phyloP scores from a whole-genome alignment of 306 rosid genomes.

The Quillaja saponaria region DNA sequence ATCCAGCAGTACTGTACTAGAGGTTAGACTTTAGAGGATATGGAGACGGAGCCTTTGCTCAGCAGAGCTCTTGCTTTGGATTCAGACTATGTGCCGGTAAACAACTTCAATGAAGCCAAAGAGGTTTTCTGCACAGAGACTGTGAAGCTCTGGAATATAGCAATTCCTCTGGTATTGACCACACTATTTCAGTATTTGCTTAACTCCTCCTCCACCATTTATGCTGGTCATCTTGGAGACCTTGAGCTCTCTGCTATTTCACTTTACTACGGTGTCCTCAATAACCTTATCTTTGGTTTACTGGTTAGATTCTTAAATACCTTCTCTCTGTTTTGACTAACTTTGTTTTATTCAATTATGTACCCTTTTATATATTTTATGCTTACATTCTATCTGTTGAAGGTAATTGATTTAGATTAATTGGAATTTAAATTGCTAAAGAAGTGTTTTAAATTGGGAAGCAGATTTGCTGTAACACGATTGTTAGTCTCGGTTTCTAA shows the following conservation, averaged over 20 bases:
- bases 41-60: background rate
- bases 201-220: conserved; percentile 46
- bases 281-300: too few relatives aligned
- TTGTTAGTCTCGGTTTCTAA: background rate
- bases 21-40: too few relatives aligned
- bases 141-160: conserved; percentile 45
- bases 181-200: too few relatives aligned
- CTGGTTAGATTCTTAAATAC: too few relatives aligned
- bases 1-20: too few relatives aligned
- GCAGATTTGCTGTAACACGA: background rate
- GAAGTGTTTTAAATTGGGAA: too few relatives aligned
- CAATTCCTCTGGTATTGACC: conserved; percentile 39
- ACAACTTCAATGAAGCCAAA: background rate
- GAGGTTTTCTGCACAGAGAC: conserved; percentile 32
- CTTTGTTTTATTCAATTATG: background rate
- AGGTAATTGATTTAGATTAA: too few relatives aligned
- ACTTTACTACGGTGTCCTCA: too few relatives aligned
- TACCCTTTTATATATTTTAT: too few relatives aligned
- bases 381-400: too few relatives aligned
- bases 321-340: background rate
- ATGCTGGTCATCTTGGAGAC: conserved; percentile 59
- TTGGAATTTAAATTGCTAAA: background rate
- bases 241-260: too few relatives aligned
- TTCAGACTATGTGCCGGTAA: conserved; percentile 37
- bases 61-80: background rate